Conservation (phyloP, 2,329 filamentous ascomycete genomes). For the Paraconiothyrium brasiliense region DNA sequence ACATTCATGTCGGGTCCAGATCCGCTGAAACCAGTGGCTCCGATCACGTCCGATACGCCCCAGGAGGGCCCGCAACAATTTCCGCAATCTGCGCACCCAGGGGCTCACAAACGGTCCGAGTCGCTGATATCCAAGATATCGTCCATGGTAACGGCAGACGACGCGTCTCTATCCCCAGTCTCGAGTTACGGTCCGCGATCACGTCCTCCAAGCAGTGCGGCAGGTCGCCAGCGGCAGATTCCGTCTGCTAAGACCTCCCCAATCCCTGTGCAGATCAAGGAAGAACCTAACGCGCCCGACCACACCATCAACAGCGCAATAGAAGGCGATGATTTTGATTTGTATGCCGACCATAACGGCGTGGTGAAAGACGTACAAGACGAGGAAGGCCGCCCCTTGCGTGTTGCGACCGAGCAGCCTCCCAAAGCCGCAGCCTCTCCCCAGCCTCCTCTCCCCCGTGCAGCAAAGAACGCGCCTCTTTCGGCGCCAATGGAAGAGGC, state of each 20-base stretch:
- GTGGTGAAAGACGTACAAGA: slow-evolving; percentile 46
- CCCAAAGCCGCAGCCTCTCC: slow-evolving; percentile 16
- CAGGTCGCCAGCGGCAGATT: slow-evolving; percentile 36
- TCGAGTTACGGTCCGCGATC: slow-evolving; percentile 41
- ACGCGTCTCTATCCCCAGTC: slow-evolving; percentile 39
- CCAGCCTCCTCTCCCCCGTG: slow-evolving; percentile 15
- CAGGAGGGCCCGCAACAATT: slow-evolving; percentile 25
- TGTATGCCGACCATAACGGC: slow-evolving; percentile 51
- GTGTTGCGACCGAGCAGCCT: slow-evolving; percentile 26
- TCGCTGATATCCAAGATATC: slow-evolving; percentile 50
- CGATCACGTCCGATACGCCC: slow-evolving; percentile 20
- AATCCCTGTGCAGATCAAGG: slow-evolving; percentile 34
- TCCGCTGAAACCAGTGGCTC: slow-evolving; percentile 5
- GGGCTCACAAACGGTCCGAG: slow-evolving; percentile 38
- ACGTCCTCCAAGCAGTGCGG: slow-evolving; percentile 36
- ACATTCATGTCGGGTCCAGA: slow-evolving; percentile 24
- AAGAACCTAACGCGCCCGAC: slow-evolving; percentile 27
- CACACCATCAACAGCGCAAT: slow-evolving; percentile 29
- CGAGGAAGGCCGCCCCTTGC: slow-evolving; percentile 40
- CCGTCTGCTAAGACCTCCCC: slow-evolving; percentile 31
- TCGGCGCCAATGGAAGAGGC: slow-evolving; percentile 32
- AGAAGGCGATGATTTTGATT: slow-evolving; percentile 42
- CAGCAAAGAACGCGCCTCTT: slow-evolving; percentile 7
- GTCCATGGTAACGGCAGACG: slow-evolving; percentile 45
- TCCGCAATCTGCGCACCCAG: slow-evolving; percentile 26